phyloP scores from a whole-genome alignment of 306 rosid species.

The Sindora glabra region DNA sequence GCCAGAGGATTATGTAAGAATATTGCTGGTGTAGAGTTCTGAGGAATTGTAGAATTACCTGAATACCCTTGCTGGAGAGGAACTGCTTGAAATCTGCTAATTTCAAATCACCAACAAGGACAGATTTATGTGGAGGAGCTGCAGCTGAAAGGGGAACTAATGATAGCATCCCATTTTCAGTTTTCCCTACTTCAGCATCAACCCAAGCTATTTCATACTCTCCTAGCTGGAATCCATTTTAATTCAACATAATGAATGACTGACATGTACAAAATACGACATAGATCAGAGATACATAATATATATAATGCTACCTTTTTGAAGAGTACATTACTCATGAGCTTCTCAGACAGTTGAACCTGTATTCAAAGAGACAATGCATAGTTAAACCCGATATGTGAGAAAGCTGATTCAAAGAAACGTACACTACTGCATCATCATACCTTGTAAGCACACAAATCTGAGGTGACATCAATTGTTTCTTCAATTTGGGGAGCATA shows the following conservation, averaged over 20 bases:
- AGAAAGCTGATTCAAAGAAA: conserved; percentile 1
- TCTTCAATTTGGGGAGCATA: conserved; percentile 95
- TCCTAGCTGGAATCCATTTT: conserved; percentile 56
- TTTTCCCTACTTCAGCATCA: conserved; percentile 76
- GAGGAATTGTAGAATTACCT: conserved; percentile 40
- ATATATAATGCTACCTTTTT: conserved; percentile 85
- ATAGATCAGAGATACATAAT: neutral
- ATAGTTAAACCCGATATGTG: neutral
- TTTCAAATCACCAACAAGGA: conserved; percentile 89
- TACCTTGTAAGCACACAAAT: conserved; percentile 94
- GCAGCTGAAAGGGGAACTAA: conserved; percentile 62
- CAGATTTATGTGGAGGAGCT: conserved; percentile 71
- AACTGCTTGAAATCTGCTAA: conserved; percentile 92
- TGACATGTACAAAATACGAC: neutral
- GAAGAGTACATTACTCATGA: conserved; percentile 84
- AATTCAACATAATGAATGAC: conserved; percentile 2
- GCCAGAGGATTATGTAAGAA: neutral
- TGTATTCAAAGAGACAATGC: conserved; percentile 24
- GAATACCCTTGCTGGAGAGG: conserved; percentile 79
- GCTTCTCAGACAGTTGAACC: conserved; percentile 93
- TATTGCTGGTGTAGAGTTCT: neutral
- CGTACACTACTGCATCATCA: neutral
- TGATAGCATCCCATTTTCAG: conserved; percentile 50
- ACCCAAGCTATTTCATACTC: conserved; percentile 91
- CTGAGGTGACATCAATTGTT: conserved; percentile 93